Base-by-base conservation (phyloP, 2,329 filamentous ascomycete genomes). In the Aureobasidium lini region DNA sequence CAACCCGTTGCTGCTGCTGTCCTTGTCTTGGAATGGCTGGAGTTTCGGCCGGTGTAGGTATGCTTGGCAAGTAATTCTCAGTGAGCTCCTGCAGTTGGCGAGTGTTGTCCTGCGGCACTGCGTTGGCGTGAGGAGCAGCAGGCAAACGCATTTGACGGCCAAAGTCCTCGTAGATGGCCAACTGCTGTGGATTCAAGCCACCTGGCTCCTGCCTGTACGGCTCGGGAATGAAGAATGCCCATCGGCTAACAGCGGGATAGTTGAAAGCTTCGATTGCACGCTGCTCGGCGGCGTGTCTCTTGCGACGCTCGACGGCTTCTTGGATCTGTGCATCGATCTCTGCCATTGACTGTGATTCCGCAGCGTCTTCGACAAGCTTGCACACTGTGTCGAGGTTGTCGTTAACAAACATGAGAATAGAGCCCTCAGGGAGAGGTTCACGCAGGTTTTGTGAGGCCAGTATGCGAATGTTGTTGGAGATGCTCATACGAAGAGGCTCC, bases 361-460 rank as follows among this genome's bases (percentile, higher is more conserved):
- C 95, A 56, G 94, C 92, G 72, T 94, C 91, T 73, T 99, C 94
- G 47, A 99, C 95, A 63, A 96, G 89, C 66, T 84, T 88, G 70
- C 94, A 97, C 48, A 95, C 93, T 42, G 91, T 82, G 66, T 99
- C 94, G 32, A 99, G 81, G 71, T 99, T 99, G 64, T 95, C 93
- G 72, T 97, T 99, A 62, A 99, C 93, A 73, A 95, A 97, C 90
- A 99, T 96, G 60, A 97, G 84, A 62, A 99, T 94, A 34, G 94
- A 89, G 6, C 94, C 94, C 75, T 99, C 94, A 0, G 94, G 90
- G 62, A 99, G 81, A 15, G 89, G 89, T 66, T 87, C 84, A 2
- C 80, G 81, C 42, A 83, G 76, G 53, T 83, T 81, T 60, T 81
- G 78, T 57, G 65, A 59, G 13, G 90, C 88, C 57, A 90, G 85